phyloP scores from a whole-genome alignment of 2,329 filamentous ascomycete species.

The Plenodomus lindquistii region DNA sequence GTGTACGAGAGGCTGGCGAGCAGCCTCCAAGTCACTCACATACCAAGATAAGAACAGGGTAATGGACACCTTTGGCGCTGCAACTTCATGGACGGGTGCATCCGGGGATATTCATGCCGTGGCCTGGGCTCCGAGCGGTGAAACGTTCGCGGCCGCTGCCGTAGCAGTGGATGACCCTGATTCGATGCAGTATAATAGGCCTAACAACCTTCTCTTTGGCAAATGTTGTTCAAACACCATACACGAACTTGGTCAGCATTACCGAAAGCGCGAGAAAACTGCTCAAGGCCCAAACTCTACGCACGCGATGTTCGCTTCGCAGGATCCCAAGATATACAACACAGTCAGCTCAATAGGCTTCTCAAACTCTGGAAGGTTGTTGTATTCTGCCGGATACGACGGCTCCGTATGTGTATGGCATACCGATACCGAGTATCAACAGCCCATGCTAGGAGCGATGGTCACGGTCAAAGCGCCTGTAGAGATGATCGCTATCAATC shows the following conservation, averaged over 20 bases:
- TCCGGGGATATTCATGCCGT: conserved; percentile 62
- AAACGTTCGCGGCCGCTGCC: conserved; percentile 60
- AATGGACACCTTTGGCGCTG: conserved; percentile 49
- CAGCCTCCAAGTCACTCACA: conserved; percentile 23
- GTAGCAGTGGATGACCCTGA: conserved; percentile 58
- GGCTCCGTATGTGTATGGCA: conserved; percentile 51
- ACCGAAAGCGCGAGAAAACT: conserved; percentile 47
- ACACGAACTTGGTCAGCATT: conserved; percentile 60
- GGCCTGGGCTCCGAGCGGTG: conserved; percentile 60
- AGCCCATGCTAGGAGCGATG: conserved; percentile 20
- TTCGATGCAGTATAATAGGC: conserved; percentile 64
- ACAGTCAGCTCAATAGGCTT: conserved; percentile 62
- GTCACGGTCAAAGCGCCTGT: conserved; percentile 54
- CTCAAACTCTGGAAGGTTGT: conserved; percentile 47
- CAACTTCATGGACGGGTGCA: conserved; percentile 58
- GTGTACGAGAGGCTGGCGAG: conserved; percentile 30
- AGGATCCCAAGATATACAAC: conserved; percentile 59
- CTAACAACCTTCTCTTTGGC: conserved; percentile 61
- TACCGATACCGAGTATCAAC: conserved; percentile 27
- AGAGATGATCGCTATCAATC: conserved; percentile 55
- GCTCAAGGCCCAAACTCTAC: conserved; percentile 48
- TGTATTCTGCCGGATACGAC: conserved; percentile 62
- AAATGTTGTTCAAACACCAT: conserved; percentile 48
- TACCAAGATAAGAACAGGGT: conserved; percentile 34
- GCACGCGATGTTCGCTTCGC: conserved; percentile 52